A percentile compares a stretch with the other conserved stretches of the same genome.
phyloP scores from a whole-genome alignment of 768 basidiomycete species.

The Cyathus striatus region DNA sequence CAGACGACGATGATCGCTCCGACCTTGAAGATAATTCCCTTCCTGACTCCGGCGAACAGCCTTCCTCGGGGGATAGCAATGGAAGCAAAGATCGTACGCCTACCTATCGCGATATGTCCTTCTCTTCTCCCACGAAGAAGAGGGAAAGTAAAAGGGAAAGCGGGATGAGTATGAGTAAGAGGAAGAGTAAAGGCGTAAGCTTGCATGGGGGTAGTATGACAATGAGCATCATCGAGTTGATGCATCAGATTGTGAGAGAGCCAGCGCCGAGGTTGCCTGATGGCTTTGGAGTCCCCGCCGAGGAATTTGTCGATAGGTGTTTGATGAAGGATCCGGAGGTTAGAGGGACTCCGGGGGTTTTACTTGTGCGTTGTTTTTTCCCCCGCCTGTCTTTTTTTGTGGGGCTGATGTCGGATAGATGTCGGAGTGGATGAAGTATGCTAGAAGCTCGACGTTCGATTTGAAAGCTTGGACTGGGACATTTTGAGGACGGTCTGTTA shows the following conservation, averaged over 20 bases:
- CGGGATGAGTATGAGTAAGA: slow-evolving; percentile 31
- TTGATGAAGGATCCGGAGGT: slow-evolving; percentile 84
- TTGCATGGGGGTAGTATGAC: slow-evolving; percentile 94
- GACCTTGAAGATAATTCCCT: too few species aligned
- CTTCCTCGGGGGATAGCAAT: background rate
- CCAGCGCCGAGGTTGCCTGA: slow-evolving; percentile 86
- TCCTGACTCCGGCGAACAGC: slow-evolving; percentile 11
- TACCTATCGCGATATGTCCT: slow-evolving; percentile 62
- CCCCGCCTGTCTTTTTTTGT: background rate
- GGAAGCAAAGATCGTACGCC: slow-evolving; percentile 38
- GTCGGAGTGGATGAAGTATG: background rate
- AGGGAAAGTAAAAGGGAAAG: too few species aligned
- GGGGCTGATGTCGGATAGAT: background rate
- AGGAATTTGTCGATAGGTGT: slow-evolving; percentile 62
- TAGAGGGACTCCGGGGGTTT: slow-evolving; percentile 82
- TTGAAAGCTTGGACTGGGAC: background rate
- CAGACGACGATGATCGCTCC: slow-evolving; percentile 52
- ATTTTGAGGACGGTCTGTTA: too few species aligned
- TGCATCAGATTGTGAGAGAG: slow-evolving; percentile 99
- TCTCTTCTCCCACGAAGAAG: slow-evolving; percentile 31
- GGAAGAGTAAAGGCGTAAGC: slow-evolving; percentile 89
- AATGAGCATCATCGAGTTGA: slow-evolving; percentile 94
- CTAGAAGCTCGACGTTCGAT: background rate
- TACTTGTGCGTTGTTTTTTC: slow-evolving; percentile 48
- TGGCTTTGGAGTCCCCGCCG: slow-evolving; percentile 12